phyloP scores from a whole-genome alignment of 495 filamentous ascomycete genomes.

The Penicillium atrosanguineum region DNA sequence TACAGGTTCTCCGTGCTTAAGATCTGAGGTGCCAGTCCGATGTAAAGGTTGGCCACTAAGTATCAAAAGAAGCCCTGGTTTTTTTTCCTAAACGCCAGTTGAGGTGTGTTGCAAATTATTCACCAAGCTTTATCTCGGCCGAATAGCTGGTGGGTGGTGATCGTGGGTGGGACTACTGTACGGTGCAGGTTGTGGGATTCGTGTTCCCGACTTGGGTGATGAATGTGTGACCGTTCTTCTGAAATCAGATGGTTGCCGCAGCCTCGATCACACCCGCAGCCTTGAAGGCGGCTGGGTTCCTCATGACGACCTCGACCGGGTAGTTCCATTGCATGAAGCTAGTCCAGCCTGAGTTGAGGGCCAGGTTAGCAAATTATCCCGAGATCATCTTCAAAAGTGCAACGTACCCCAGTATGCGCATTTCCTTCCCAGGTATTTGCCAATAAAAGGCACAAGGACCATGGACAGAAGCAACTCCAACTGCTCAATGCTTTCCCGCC shows the following conservation, averaged over 20 bases:
- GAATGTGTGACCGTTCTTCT: background rate
- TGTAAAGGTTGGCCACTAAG: background rate
- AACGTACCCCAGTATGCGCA: conserved; percentile 91
- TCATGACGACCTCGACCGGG: conserved; percentile 61
- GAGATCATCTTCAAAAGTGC: background rate
- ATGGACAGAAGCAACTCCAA: conserved; percentile 88
- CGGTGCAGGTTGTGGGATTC: background rate
- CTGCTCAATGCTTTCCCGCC: conserved; percentile 90
- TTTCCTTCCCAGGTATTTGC: conserved; percentile 88
- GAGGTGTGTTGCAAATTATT: background rate
- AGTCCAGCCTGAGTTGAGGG: conserved; percentile 57
- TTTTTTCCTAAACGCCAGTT: background rate
- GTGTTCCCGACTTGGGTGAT: background rate
- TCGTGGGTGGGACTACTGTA: background rate
- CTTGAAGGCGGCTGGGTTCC: conserved; percentile 57
- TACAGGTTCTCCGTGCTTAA: background rate
- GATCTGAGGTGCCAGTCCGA: background rate
- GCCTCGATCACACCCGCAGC: conserved; percentile 67
- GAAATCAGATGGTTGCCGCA: conserved; percentile 63
- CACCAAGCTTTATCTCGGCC: background rate
- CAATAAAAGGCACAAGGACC: conserved; percentile 88
- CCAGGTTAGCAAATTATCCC: background rate
- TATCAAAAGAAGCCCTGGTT: background rate
- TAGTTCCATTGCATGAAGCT: conserved; percentile 78
- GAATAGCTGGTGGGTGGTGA: too few species aligned